Evolutionary conservation across 1,284 basidiomycete genomes (phyloP).

Genomic region (Singerocomus inundabilis): DNA sequence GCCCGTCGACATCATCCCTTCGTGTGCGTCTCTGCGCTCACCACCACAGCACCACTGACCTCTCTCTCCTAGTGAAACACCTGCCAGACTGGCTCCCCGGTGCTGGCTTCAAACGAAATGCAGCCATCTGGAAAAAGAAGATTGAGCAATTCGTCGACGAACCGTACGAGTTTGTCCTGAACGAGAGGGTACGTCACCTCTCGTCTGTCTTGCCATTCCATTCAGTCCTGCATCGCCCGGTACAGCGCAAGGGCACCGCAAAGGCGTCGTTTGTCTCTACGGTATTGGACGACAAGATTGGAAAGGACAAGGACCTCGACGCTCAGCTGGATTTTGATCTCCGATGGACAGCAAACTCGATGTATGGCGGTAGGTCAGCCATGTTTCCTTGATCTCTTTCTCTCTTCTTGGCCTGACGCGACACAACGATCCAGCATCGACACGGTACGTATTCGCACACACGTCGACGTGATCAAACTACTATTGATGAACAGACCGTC

Average conservation of each 20-base stretch:
- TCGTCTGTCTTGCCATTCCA: neutral
- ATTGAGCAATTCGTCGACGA: conserved; percentile 65
- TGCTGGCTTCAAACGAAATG: conserved; percentile 51
- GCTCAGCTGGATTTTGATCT: conserved; percentile 56
- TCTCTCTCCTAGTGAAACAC: conserved; percentile 31
- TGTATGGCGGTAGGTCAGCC: conserved; percentile 48
- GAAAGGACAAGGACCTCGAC: conserved; percentile 26
- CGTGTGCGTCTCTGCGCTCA: conserved; percentile 28
- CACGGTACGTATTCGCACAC: conserved; percentile 42
- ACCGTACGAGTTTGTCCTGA: conserved; percentile 59
- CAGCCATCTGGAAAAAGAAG: conserved; percentile 59
- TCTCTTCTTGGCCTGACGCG: too few species aligned
- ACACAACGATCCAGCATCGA: conserved; percentile 60
- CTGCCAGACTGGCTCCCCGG: conserved; percentile 50
- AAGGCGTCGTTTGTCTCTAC: conserved; percentile 62
- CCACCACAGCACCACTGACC: conserved; percentile 4
- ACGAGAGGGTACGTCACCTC: conserved; percentile 46
- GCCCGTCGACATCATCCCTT: conserved; percentile 64
- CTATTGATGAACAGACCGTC: conserved; percentile 39
- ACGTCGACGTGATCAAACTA: neutral
- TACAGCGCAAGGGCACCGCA: conserved; percentile 51
- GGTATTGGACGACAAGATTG: conserved; percentile 42
- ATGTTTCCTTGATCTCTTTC: neutral
- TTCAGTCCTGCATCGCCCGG: neutral
- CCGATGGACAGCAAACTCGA: conserved; percentile 72